phyloP scores from a whole-genome alignment of 75 land plant species.

The Azolla pinnata region DNA sequence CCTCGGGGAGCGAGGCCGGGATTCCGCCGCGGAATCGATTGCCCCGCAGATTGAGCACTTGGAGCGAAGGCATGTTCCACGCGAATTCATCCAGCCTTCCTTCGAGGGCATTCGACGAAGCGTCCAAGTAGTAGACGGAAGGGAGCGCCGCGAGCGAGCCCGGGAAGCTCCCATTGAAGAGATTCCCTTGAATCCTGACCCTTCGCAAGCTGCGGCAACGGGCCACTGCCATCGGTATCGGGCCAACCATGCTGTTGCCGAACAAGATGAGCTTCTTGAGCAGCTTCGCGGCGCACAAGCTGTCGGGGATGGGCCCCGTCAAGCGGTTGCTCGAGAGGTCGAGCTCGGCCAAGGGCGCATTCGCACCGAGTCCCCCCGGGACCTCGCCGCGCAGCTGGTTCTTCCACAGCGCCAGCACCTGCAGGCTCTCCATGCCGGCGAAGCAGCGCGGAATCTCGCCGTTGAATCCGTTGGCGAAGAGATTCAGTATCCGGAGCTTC shows the following conservation, averaged over 20 bases:
- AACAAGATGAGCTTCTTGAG: conserved; percentile 51
- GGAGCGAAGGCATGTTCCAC: conserved; percentile 6
- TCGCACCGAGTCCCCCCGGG: conserved; percentile 29
- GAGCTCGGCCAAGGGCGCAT: conserved; percentile 31
- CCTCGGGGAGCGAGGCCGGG: conserved; percentile 12
- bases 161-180: conserved; percentile 45
- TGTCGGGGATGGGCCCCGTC: conserved; percentile 38
- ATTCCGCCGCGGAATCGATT: conserved; percentile 21
- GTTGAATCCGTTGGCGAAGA: conserved; percentile 40
- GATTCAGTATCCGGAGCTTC: conserved; percentile 38
- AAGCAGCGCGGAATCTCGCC: conserved; percentile 36
- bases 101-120: conserved; percentile 32
- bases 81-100: conserved; percentile 12
- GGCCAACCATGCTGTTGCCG: conserved; percentile 43
- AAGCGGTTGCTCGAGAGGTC: conserved; percentile 58
- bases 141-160: conserved; percentile 21
- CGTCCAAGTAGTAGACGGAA: conserved; percentile 32
- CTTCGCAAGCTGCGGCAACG: conserved; percentile 35
- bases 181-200: conserved; percentile 40
- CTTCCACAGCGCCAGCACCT: conserved; percentile 42
- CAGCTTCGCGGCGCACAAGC: conserved; percentile 27
- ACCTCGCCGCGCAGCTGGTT: conserved; percentile 44
- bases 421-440: conserved; percentile 32
- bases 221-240: conserved; percentile 41
- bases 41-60: background rate